Evolutionary conservation across 2,329 filamentous ascomycete genomes (phyloP).

Genomic region (Penicillium sp.): DNA sequence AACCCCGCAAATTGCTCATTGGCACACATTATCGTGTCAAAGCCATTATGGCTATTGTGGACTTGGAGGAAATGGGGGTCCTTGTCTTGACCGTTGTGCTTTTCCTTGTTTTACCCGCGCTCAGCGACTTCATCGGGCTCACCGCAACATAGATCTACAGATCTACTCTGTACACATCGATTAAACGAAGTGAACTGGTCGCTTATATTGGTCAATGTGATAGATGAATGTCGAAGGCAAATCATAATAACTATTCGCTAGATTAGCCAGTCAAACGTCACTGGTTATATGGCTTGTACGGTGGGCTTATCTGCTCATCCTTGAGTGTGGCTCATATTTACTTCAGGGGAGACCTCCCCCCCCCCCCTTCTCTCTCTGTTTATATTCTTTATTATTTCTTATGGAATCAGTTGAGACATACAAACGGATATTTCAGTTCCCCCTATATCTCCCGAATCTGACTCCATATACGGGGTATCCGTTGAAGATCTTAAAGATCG

Average conservation of each 20-base stretch:
- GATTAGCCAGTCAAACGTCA: slow-evolving; percentile 16
- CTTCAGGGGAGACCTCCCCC: slow-evolving; percentile 6
- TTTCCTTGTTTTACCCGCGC: background rate
- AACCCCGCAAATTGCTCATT: background rate
- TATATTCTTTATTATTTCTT: background rate
- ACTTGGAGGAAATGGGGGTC: background rate
- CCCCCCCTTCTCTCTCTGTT: no score
- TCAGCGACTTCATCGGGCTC: background rate
- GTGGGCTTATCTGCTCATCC: slow-evolving; percentile 9
- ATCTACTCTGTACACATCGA: background rate
- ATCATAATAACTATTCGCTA: background rate
- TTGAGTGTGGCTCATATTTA: slow-evolving; percentile 12
- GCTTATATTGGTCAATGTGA: background rate
- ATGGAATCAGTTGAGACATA: background rate
- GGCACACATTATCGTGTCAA: background rate
- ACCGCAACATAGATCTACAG: background rate
- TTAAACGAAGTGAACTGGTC: background rate
- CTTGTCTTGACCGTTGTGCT: background rate
- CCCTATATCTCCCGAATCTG: background rate
- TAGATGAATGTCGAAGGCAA: background rate
- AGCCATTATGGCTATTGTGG: background rate
- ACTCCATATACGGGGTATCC: background rate
- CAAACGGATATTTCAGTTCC: background rate
- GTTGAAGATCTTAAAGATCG: background rate
- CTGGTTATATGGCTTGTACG: slow-evolving; percentile 7